Base-by-base conservation (phyloP, 345 rosid genomes). In the Crucihimalaya himalaica region DNA sequence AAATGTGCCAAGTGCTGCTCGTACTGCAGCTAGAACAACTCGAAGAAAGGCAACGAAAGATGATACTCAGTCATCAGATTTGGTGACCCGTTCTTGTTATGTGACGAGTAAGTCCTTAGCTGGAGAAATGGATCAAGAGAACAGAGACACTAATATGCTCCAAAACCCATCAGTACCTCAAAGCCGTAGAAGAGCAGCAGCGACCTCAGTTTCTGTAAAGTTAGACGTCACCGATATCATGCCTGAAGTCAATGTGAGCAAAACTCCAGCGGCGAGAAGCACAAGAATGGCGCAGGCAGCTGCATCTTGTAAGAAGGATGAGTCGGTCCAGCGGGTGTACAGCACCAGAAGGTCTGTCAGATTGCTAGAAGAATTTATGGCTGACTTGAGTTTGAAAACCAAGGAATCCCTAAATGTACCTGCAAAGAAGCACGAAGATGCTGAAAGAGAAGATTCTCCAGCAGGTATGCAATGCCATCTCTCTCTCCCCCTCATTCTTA, bases 271-370 rank as follows among this genome's bases (percentile, higher is more conserved):
- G 11, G 70, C 53, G 18, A 59, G 60, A 72, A 78, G 74, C 71
- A 71, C 82, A 54, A 62, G 70, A 48, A 80, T 72, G 59, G 66
- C 57, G 10, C 83, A 75, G 55, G 14, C 64, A n/a, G 59, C 82
- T 71, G 55, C 67, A 12, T 71, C 54, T 32, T 54, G 18, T 3
- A 75, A 67, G 62, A 60, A 68, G 50, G 71, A 67, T 10, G 80
- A 63, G 67, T 71, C 85, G 0, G 80, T 78, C 47, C 88, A 80
- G 85, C 52, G 75, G 13, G 86, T 48, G 20, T 83, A 83, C 56
- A 80, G 89, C 71, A 88, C 96, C 2, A 85, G 99, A 84, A 82
- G 84, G 28, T 87, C 98, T 3, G 83, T 81, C 50, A 88, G 86
- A 66, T 37, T 95, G 75, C 45, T 95, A 53, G 96, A 84, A 83